Conservation (phyloP, 2,329 filamentous ascomycete genomes). For the Pseudophaeomoniella oleicola region DNA sequence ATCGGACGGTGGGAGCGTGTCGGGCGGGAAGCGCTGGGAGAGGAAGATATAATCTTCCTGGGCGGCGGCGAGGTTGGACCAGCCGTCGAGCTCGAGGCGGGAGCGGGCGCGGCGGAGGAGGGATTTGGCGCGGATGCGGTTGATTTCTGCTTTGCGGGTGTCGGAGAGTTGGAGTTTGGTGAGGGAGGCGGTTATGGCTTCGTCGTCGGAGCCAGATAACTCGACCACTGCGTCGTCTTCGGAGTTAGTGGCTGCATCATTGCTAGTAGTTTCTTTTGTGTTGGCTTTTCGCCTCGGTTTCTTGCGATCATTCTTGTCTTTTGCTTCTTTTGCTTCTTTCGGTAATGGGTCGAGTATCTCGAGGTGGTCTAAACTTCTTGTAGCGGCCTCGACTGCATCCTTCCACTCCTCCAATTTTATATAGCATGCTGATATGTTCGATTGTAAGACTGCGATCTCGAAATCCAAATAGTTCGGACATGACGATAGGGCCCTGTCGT, state of each 20-base stretch:
- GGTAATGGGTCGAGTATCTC: slow-evolving; percentile 41
- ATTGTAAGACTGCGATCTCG: slow-evolving; percentile 72
- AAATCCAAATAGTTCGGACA: slow-evolving; percentile 79
- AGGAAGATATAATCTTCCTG: slow-evolving; percentile 67
- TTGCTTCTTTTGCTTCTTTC: slow-evolving; percentile 9
- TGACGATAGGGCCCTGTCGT: slow-evolving; percentile 62
- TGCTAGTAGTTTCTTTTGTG: slow-evolving; percentile 14
- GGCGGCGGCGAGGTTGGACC: slow-evolving; percentile 66
- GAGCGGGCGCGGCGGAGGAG: slow-evolving; percentile 67
- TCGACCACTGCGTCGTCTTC: slow-evolving; percentile 37
- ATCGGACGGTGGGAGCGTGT: slow-evolving; percentile 52
- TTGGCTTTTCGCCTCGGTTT: background rate
- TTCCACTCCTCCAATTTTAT: slow-evolving; percentile 78
- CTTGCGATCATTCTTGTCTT: slow-evolving; percentile 10
- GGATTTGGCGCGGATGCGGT: slow-evolving; percentile 67
- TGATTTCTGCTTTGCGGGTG: slow-evolving; percentile 46
- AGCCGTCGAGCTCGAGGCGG: slow-evolving; percentile 55
- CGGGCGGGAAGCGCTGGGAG: slow-evolving; percentile 13
- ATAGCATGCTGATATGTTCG: slow-evolving; percentile 81
- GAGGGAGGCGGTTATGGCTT: slow-evolving; percentile 24
- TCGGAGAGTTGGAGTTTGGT: slow-evolving; percentile 27
- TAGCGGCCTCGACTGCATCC: slow-evolving; percentile 60
- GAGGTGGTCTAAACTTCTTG: slow-evolving; percentile 57
- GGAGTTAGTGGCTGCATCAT: no score
- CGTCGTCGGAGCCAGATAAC: slow-evolving; percentile 27